Conservation (phyloP, 1,139 yeast genomes). For the Candida sojae region DNA sequence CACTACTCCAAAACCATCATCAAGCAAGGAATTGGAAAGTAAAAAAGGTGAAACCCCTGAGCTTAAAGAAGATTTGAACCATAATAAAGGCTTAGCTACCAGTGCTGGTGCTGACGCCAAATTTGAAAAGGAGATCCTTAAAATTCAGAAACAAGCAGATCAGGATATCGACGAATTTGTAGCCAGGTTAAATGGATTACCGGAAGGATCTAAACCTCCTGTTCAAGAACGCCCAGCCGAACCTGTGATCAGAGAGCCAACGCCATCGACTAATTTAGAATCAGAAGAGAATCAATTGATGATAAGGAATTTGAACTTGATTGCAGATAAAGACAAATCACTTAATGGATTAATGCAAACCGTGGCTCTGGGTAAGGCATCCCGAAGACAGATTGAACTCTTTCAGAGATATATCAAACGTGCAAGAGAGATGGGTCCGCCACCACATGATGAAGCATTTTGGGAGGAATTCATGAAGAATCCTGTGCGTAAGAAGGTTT, state of each 20-base stretch:
- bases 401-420: constrained; percentile 79
- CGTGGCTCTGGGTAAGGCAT: constrained; percentile 81
- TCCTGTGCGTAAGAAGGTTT: background rate
- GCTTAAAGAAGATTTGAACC: background rate
- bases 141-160: background rate
- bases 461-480: background rate
- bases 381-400: constrained; percentile 65
- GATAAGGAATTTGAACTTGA: constrained; percentile 78
- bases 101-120: too few species aligned
- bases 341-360: constrained; percentile 72
- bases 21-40: background rate
- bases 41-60: background rate
- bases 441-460: constrained; percentile 38
- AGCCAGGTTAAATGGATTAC: background rate
- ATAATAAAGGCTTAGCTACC: too few species aligned
- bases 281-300: constrained; percentile 71
- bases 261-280: constrained; percentile 45
- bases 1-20: background rate
- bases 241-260: background rate
- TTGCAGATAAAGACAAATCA: constrained; percentile 73
- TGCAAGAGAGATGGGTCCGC: constrained; percentile 77
- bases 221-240: background rate
- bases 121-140: background rate
- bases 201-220: background rate
- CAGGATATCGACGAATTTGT: background rate